A percentile compares a stretch with the other conserved stretches of the same genome.
These are phyloP conservation scores for Triticum timopheevii DNA, from an alignment of 176 grass and related monocot genomes.

Conservation along the genomic window DNA sequence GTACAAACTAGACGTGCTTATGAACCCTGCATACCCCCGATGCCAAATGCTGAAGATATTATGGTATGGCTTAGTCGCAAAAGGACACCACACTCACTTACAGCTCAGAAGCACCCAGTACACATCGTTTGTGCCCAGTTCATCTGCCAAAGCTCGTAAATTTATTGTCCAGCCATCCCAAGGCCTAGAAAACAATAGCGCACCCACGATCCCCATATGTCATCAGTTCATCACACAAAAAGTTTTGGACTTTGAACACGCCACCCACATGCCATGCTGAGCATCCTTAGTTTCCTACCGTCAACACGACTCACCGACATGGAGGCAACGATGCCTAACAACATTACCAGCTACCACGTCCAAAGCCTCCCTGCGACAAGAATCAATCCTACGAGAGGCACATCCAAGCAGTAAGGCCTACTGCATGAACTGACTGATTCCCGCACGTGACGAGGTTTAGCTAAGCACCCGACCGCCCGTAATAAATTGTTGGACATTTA, in stretches of 20 bases:
- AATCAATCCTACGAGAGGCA: neutral
- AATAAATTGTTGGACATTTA: neutral
- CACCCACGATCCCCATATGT: neutral
- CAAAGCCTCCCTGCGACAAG: neutral
- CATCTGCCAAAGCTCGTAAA: constrained; percentile 12
- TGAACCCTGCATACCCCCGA: neutral
- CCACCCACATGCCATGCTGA: neutral
- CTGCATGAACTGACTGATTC: neutral
- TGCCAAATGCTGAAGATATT: constrained; percentile 1
- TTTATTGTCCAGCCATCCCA: neutral
- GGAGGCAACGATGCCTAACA: neutral
- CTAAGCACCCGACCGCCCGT: neutral
- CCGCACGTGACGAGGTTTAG: neutral
- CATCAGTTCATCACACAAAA: neutral
- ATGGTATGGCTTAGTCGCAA: neutral
- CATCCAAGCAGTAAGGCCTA: neutral
- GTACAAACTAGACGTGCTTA: neutral
- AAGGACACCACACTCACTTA: neutral
- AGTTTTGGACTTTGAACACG: neutral
- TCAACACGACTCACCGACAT: neutral
- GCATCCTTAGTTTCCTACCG: neutral
- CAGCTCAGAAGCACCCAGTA: neutral
- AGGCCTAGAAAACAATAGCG: neutral
- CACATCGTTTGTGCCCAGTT: neutral
- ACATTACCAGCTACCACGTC: neutral